A percentile compares a stretch with the other conserved stretches of the same genome.
Conservation (phyloP, 2,329 filamentous ascomycete species). For the Lecanicillium sp. region DNA sequence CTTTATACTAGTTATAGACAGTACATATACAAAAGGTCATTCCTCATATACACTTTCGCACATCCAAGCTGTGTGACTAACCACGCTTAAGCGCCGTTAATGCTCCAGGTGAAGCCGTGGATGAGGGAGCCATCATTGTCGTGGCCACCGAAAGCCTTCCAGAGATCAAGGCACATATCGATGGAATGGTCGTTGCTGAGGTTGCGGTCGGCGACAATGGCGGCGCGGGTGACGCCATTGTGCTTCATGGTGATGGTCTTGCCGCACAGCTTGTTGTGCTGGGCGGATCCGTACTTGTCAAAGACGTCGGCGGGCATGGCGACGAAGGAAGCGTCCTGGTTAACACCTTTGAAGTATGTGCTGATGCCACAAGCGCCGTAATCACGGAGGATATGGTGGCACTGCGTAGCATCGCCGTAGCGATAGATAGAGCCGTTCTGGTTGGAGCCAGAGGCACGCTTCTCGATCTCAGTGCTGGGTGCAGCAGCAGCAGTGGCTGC, state of each 20-base stretch:
- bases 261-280: slow-evolving; percentile 16
- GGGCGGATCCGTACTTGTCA: slow-evolving; percentile 14
- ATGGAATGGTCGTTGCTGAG: slow-evolving; percentile 15
- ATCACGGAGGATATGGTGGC: slow-evolving; percentile 11
- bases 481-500: slow-evolving; percentile 7
- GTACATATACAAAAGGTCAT: no score
- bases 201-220: slow-evolving; percentile 15
- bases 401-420: slow-evolving; percentile 12
- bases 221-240: slow-evolving; percentile 14
- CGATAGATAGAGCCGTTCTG: slow-evolving; percentile 16
- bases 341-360: slow-evolving; percentile 15
- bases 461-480: slow-evolving; percentile 7
- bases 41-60: no score
- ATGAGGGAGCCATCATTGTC: slow-evolving; percentile 14
- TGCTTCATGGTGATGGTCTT: slow-evolving; percentile 16
- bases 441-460: slow-evolving; percentile 11
- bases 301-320: slow-evolving; percentile 15
- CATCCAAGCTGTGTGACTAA: no score
- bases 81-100: slow-evolving; percentile 8
- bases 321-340: slow-evolving; percentile 13
- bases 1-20: no score
- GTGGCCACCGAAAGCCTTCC: slow-evolving; percentile 14
- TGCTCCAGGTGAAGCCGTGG: slow-evolving; percentile 7
- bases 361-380: slow-evolving; percentile 16
- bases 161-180: slow-evolving; percentile 15